These are phyloP conservation scores for Citrus australasica DNA, from an alignment of 345 rosid genomes.

Conservation along the genomic window DNA sequence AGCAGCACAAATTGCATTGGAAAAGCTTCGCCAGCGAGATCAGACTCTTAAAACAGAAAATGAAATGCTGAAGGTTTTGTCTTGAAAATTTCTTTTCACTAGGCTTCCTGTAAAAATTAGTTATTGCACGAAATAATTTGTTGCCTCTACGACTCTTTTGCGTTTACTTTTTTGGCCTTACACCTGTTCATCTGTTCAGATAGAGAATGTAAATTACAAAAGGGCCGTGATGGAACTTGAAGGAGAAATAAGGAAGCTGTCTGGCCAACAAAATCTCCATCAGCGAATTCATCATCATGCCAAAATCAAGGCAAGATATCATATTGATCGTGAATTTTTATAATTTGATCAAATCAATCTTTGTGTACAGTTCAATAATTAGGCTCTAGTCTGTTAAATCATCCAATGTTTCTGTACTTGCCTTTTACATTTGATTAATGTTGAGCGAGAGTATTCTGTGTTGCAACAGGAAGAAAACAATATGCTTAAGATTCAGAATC, in stretches of 20 bases:
- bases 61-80: slow-evolving; percentile 75
- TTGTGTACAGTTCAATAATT: not conserved
- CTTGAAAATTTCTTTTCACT: not conserved
- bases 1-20: slow-evolving; percentile 62
- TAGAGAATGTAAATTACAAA: slow-evolving; percentile 63
- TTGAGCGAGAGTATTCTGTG: not conserved
- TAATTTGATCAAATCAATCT: not conserved
- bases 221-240: slow-evolving; percentile 66
- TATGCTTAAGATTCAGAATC: slow-evolving; percentile 63
- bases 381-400: not conserved
- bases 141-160: not conserved
- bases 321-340: not conserved
- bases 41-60: slow-evolving; percentile 69
- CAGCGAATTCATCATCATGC: slow-evolving; percentile 90
- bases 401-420: not conserved
- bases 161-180: not conserved
- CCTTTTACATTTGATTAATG: not conserved
- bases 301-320: slow-evolving; percentile 75
- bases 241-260: slow-evolving; percentile 69
- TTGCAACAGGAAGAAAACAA: slow-evolving; percentile 86
- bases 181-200: slow-evolving; percentile 33
- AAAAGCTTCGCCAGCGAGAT: slow-evolving; percentile 65
- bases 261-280: slow-evolving; percentile 86
- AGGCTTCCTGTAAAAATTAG: not conserved
- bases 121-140: not conserved